These are phyloP conservation scores for Colletotrichum echinochloae DNA, from an alignment of 2,329 filamentous ascomycete genomes.

Conservation along the genomic window DNA sequence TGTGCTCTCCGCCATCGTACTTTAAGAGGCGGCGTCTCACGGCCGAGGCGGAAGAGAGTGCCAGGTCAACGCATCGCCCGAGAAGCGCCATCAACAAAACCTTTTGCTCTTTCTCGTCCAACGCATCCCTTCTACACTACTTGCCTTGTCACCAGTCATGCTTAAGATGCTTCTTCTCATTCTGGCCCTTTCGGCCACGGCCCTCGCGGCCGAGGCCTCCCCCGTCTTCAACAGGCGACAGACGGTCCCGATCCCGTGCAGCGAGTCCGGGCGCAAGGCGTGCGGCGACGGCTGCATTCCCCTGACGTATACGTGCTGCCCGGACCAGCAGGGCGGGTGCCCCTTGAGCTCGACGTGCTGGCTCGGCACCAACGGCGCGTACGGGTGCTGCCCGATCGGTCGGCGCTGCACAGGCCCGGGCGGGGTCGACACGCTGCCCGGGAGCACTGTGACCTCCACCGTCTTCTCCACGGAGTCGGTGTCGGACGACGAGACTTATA, in stretches of 20 bases:
- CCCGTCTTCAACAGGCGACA: slow-evolving; percentile 42
- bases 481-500: slow-evolving; percentile 9
- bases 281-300: slow-evolving; percentile 49
- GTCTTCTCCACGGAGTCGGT: slow-evolving; percentile 3
- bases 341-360: slow-evolving; percentile 43
- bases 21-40: neutral
- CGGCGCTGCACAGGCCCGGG: slow-evolving; percentile 45
- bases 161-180: slow-evolving; percentile 44
- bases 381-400: slow-evolving; percentile 48
- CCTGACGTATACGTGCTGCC: slow-evolving; percentile 47
- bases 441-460: slow-evolving; percentile 11
- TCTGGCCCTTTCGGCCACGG: slow-evolving; percentile 42
- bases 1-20: neutral
- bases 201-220: slow-evolving; percentile 40
- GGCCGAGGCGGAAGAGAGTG: neutral
- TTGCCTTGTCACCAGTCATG: slow-evolving; percentile 41
- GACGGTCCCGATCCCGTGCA: slow-evolving; percentile 43
- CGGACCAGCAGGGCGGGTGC: slow-evolving; percentile 46
- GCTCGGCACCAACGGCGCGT: slow-evolving; percentile 45
- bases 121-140: neutral
- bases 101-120: neutral
- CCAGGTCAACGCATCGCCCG: neutral
- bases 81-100: neutral
- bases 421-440: slow-evolving; percentile 41
- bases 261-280: slow-evolving; percentile 43